These are phyloP conservation scores for Neurospora sp. DNA, from an alignment of 2,329 filamentous ascomycete species.

Conservation along the genomic window DNA sequence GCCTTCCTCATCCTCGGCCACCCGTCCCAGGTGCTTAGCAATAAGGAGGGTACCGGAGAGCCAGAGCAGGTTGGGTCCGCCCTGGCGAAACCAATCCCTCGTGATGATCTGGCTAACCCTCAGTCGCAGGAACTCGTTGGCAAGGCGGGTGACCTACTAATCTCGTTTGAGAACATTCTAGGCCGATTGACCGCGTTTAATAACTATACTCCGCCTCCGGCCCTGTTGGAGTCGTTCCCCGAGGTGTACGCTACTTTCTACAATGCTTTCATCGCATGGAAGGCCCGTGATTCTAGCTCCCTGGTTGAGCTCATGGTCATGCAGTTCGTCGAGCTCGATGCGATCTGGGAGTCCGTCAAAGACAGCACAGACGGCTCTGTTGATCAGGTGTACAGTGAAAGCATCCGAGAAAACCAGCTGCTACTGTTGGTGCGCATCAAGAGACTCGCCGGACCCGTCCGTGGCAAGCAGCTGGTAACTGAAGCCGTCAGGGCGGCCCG, in stretches of 20 bases:
- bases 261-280: slow-evolving; percentile 76
- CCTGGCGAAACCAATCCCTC: slow-evolving; percentile 33
- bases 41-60: slow-evolving; percentile 51
- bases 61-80: slow-evolving; percentile 45
- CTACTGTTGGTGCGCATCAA: slow-evolving; percentile 73
- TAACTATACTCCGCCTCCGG: slow-evolving; percentile 55
- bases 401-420: slow-evolving; percentile 72
- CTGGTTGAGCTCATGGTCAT: slow-evolving; percentile 79
- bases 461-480: slow-evolving; percentile 63
- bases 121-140: slow-evolving; percentile 62
- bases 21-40: slow-evolving; percentile 67
- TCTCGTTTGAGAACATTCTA: slow-evolving; percentile 67
- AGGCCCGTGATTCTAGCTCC: slow-evolving; percentile 67
- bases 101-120: slow-evolving; percentile 49
- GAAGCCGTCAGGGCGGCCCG: slow-evolving; percentile 66
- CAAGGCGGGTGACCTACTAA: slow-evolving; percentile 68
- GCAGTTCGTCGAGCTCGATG: slow-evolving; percentile 75
- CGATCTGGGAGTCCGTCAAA: slow-evolving; percentile 76
- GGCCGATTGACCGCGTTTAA: slow-evolving; percentile 57
- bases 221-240: slow-evolving; percentile 51
- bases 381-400: slow-evolving; percentile 66
- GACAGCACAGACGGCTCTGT: slow-evolving; percentile 65
- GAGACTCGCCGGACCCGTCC: slow-evolving; percentile 61
- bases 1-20: slow-evolving; percentile 74
- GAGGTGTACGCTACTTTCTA: slow-evolving; percentile 66